These are phyloP conservation scores for Mycena alexandri DNA, from an alignment of 768 basidiomycete species.

Conservation along the genomic window DNA sequence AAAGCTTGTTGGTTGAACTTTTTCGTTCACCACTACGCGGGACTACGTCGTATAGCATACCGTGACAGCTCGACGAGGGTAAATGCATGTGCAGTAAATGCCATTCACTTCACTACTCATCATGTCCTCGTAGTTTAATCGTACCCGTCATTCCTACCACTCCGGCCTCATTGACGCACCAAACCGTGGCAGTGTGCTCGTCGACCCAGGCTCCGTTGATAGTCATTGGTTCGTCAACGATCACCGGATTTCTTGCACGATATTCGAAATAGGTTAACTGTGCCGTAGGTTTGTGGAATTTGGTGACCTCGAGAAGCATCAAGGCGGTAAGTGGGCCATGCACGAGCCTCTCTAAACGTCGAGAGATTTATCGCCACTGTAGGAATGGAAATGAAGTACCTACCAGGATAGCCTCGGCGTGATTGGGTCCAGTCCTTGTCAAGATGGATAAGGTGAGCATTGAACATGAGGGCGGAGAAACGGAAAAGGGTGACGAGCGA, in stretches of 20 bases:
- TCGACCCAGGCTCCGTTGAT: constrained; percentile 53
- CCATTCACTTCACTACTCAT: too few species aligned
- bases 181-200: constrained; percentile 49
- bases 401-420: constrained; percentile 81
- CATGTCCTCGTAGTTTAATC: constrained; percentile 14
- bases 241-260: constrained; percentile 65
- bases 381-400: constrained; percentile 33
- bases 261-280: constrained; percentile 69
- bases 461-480: constrained; percentile 89
- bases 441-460: constrained; percentile 87
- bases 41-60: too few species aligned
- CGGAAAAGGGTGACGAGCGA: constrained; percentile 82
- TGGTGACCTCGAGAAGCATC: constrained; percentile 77
- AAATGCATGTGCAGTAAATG: too few species aligned
- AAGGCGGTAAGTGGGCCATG: constrained; percentile 87
- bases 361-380: neutral
- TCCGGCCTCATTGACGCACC: constrained; percentile 53
- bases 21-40: too few species aligned
- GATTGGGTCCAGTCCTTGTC: constrained; percentile 78
- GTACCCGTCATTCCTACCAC: constrained; percentile 44
- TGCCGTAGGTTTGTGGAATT: constrained; percentile 61
- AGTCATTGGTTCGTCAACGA: constrained; percentile 54
- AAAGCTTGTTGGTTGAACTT: too few species aligned
- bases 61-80: too few species aligned
- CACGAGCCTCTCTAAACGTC: constrained; percentile 76